Conservation (phyloP, 768 basidiomycete species). For the Mrakia gelida region DNA sequence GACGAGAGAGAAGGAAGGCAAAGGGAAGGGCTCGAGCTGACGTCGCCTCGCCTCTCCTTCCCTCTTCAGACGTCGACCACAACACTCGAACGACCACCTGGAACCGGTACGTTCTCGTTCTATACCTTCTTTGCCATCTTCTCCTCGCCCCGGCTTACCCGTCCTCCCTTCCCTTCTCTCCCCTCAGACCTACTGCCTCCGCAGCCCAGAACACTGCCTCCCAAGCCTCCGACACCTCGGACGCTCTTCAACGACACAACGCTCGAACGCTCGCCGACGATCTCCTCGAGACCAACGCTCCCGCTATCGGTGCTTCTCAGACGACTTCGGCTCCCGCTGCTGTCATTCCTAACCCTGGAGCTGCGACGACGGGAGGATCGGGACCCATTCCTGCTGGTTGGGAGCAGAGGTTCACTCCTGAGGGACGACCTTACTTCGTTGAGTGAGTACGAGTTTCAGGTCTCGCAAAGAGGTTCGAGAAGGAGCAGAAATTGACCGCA, state of each 20-base stretch:
- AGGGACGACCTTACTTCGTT: conserved; percentile 97
- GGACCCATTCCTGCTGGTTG: conserved; percentile 93
- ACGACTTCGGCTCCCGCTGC: conserved; percentile 35
- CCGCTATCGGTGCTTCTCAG: conserved; percentile 42
- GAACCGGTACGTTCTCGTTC: conserved; percentile 67
- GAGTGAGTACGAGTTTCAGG: conserved; percentile 47
- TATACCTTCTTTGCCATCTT: no score
- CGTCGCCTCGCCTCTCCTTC: not conserved
- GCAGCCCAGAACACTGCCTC: conserved; percentile 67
- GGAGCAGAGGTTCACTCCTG: conserved; percentile 98
- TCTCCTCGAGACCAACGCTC: conserved; percentile 65
- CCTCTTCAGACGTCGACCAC: conserved; percentile 80
- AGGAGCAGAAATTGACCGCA: not conserved
- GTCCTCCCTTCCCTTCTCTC: no score
- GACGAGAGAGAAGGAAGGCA: no score
- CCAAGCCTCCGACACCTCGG: conserved; percentile 60
- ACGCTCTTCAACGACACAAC: conserved; percentile 78
- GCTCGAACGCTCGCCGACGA: conserved; percentile 79
- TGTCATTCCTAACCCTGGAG: conserved; percentile 37
- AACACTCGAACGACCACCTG: conserved; percentile 96
- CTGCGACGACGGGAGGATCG: conserved; percentile 63
- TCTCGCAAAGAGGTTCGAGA: no score
- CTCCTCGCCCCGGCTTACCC: not conserved
- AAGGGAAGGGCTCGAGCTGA: not conserved
- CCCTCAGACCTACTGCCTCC: conserved; percentile 16